Percentiles rank a stretch among this genome's conserved stretches.
These are phyloP conservation scores for Solanum megistacrolobum DNA, from an alignment of 257 asterid species.

Conservation along the genomic window DNA sequence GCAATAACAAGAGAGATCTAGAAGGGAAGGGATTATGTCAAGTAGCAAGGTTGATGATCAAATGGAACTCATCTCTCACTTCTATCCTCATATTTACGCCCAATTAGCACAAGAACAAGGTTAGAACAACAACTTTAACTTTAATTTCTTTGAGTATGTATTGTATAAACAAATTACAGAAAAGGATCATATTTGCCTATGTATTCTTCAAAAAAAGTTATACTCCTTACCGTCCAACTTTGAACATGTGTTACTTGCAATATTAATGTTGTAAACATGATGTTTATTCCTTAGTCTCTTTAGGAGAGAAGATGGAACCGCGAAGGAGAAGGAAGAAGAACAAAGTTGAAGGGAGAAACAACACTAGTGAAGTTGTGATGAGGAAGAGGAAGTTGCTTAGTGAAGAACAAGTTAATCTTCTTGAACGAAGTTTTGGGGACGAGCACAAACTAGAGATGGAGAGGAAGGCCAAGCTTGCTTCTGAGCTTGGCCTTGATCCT, in stretches of 20 bases:
- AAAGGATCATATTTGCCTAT: neutral
- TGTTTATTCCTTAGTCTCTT: neutral
- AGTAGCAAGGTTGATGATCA: conserved; percentile 28
- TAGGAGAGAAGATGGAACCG: conserved; percentile 13
- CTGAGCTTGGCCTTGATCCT: conserved; percentile 6
- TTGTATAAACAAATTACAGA: neutral
- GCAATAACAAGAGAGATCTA: neutral
- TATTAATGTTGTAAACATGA: neutral
- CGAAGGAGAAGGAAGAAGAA: conserved; percentile 25
- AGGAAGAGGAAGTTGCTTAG: conserved; percentile 13
- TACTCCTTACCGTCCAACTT: neutral
- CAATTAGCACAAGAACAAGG: conserved; percentile 30
- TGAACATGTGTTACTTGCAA: neutral
- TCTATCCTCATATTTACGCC: conserved; percentile 22
- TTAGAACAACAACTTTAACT: neutral
- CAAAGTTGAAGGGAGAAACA: conserved; percentile 9
- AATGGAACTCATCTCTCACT: conserved; percentile 41
- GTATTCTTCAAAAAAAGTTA: neutral
- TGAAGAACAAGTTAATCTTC: conserved; percentile 10
- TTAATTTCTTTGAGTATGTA: neutral
- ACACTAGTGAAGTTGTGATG: neutral
- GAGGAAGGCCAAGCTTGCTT: conserved; percentile 13
- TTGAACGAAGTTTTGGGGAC: conserved; percentile 29
- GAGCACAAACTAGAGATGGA: conserved; percentile 26
- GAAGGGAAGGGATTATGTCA: neutral